phyloP scores from a whole-genome alignment of 176 grass and related monocot genomes.

The Avena insularis region DNA sequence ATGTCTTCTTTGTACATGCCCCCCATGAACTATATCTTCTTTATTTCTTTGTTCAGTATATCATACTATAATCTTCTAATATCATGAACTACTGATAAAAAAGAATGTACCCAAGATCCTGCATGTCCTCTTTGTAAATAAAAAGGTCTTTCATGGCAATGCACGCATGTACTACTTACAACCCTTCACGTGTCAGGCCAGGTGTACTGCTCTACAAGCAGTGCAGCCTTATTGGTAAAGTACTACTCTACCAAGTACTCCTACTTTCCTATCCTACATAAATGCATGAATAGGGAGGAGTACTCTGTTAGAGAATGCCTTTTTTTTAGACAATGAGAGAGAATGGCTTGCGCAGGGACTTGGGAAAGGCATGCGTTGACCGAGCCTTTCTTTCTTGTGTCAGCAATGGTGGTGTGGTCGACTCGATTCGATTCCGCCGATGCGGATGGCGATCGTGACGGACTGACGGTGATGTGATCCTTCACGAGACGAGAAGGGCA shows the following conservation, averaged over 20 bases:
- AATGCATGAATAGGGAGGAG: not conserved
- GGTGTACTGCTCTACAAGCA: not conserved
- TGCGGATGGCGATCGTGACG: not conserved
- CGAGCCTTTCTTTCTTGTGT: not conserved
- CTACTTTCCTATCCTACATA: not conserved
- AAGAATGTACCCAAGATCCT: not conserved
- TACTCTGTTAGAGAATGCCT: not conserved
- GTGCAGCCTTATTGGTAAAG: not conserved
- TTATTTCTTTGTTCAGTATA: too few species aligned
- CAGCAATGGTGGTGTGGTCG: slow-evolving; percentile 4
- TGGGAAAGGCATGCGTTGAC: not conserved
- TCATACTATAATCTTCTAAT: too few species aligned
- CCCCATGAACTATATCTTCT: too few species aligned
- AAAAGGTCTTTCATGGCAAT: not conserved
- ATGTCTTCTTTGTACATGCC: too few species aligned
- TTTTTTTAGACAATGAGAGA: not conserved
- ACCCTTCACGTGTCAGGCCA: not conserved
- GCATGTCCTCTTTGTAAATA: not conserved
- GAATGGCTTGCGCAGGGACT: not conserved
- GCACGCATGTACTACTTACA: not conserved
- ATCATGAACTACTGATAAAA: too few species aligned
- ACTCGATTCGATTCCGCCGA: not conserved
- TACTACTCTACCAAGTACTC: not conserved
- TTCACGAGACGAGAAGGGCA: not conserved
- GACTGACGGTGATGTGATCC: slow-evolving; percentile 10